Conservation (phyloP, 495 filamentous ascomycete species). For the Cudoniella acicularis region DNA sequence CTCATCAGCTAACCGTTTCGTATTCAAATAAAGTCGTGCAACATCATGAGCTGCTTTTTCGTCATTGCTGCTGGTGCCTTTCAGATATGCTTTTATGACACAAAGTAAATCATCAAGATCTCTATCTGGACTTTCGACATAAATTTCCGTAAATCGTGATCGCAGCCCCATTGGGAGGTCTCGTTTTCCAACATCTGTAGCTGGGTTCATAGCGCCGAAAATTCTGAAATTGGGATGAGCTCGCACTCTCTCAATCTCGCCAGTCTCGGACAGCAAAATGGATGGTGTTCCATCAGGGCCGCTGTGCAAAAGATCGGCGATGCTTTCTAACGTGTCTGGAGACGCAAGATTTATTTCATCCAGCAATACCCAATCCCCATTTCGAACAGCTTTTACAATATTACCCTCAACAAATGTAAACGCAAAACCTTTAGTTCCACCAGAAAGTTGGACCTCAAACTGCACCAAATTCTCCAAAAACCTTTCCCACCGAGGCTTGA, state of each 20-base stretch:
- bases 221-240: constrained; percentile 93
- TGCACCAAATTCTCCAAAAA: constrained; percentile 74
- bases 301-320: constrained; percentile 77
- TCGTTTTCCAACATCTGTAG: constrained; percentile 93
- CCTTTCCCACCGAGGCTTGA: constrained; percentile 73
- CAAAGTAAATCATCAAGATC: constrained; percentile 77
- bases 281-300: constrained; percentile 65
- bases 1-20: constrained; percentile 72
- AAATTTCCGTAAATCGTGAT: constrained; percentile 90
- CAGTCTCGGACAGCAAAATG: constrained; percentile 85
- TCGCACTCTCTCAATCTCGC: constrained; percentile 79
- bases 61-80: constrained; percentile 59
- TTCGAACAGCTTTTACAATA: constrained; percentile 84
- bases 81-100: constrained; percentile 84
- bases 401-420: constrained; percentile 96
- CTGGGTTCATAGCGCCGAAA: constrained; percentile 98
- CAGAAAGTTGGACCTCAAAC: constrained; percentile 76
- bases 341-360: constrained; percentile 98
- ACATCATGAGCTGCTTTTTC: constrained; percentile 68
- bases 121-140: constrained; percentile 81
- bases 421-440: constrained; percentile 77
- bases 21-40: constrained; percentile 79
- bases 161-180: constrained; percentile 82
- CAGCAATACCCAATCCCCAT: constrained; percentile 96
- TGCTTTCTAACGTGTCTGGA: constrained; percentile 88